Base-by-base conservation (phyloP, 371 early-diverging fungal genomes). In the Smittium mucronatum region DNA sequence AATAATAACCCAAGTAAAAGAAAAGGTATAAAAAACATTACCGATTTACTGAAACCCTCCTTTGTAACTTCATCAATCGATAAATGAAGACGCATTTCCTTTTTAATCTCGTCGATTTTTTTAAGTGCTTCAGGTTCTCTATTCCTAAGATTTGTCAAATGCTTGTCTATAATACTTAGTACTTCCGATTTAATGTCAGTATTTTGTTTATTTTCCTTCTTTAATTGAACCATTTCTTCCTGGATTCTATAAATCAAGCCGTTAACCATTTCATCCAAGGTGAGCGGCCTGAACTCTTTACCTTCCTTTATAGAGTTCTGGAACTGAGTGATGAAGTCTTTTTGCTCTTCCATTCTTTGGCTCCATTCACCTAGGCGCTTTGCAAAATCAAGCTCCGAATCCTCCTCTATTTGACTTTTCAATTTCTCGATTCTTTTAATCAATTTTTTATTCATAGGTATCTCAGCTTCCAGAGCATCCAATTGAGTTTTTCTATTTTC, bases 401-500 rank as follows among this genome's bases (percentile, higher is more conserved):
- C 75, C 1, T 58, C 47, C 25, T 67, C 58, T 0, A 80, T 70
- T 2, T 61, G 58, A 69, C 36, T 36, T n/a, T 73, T 74, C 32
- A 89, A 78, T 61, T 78, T 73, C 32, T 70, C 63, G 16, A 80
- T 70, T 31, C 75, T 69, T 63, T 69, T 73, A 25, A 86, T 71
- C 30, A 86, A 78, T 30, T 79, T 78, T 64, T 81, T 76, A 78
- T 90, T 87, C 57, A 83, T 76, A 25, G 75, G 77, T 25, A 86
- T 76, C 61, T 89, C 85, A 36, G 80, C 71, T 61, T 81, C 76
- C n/a, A 91, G 78, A 34, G 83, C 78, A 11, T 81, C 84, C 63
- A 90, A 88, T 72, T 89, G 86, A 59, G 84, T 81, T 60, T 84
- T 83, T 11, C 97, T 89, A 71, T 88, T 90, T 15, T 89, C 88